Percentiles rank a stretch among this genome's conserved stretches.
These are phyloP conservation scores for Raphanus sativus DNA, from an alignment of 345 rosid species.

Conservation along the genomic window DNA sequence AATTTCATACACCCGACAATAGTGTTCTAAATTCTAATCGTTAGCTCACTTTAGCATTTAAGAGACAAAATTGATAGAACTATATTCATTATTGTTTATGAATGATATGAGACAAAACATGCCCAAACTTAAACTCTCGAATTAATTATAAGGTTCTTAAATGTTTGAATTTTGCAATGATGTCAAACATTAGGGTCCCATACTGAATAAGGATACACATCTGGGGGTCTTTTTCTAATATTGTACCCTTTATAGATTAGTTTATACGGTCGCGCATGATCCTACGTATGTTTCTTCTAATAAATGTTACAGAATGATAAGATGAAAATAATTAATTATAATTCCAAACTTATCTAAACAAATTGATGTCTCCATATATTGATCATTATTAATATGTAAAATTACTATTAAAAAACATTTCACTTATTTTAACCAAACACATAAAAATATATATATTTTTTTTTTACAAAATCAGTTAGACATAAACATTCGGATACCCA, in stretches of 20 bases:
- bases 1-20: background rate
- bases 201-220: slow-evolving; percentile 8
- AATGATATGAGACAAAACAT: slow-evolving; percentile 31
- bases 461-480: too few species aligned
- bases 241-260: background rate
- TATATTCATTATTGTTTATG: slow-evolving; percentile 30
- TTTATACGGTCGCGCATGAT: slow-evolving; percentile 36
- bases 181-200: slow-evolving; percentile 38
- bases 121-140: slow-evolving; percentile 24
- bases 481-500: too few species aligned
- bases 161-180: slow-evolving; percentile 25
- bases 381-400: too few species aligned
- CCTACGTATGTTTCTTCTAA: background rate
- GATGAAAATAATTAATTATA: too few species aligned
- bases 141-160: slow-evolving; percentile 6
- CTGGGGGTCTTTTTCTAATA: background rate
- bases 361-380: too few species aligned
- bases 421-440: too few species aligned
- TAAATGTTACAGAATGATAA: background rate
- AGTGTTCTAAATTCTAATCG: slow-evolving; percentile 13
- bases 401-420: too few species aligned
- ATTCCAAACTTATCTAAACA: too few species aligned
- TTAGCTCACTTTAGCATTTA: background rate
- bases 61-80: slow-evolving; percentile 9
- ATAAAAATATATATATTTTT: too few species aligned